Evolutionary conservation across 1,284 basidiomycete genomes (phyloP), one percentile per base, ranked within the genome.

Genomic region (Fistulina hepatica): DNA sequence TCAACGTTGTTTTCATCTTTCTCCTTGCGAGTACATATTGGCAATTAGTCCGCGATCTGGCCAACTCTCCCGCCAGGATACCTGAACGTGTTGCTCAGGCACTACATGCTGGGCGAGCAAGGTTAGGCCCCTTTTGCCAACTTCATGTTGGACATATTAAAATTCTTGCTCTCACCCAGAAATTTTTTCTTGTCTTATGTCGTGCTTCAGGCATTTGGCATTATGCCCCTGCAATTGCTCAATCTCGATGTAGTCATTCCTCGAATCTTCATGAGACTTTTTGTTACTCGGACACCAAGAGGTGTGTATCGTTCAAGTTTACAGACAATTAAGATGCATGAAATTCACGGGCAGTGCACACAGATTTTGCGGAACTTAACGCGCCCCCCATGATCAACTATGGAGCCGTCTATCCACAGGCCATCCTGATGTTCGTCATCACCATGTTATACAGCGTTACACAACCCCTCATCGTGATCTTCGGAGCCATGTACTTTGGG

Each of bases 161-260:
- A 16, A 22, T 15, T 47, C 28, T 54, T 50, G 44, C 52, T 61
- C 5, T 55, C 20, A 17, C 24, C 41, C 37, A 76, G 91, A 42
- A 84, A 93, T 56, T 97, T 97, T 64, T 95, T 95, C 67, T 63
- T 97, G 24, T 93, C 89, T 6, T 97, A 97, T 57, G 90, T 95
- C 22, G 84, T 97, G 48, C 71, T 97, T 9, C 90, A 95, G 71
- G 84, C 83, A 1, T 60, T 97, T 20, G 93, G 90, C 45, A 76
- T 97, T 47, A 93, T 97, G 81, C 95, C 94, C 3, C 59, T 97
- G 13, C 93, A 97, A 52, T 67, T 98, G 5, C 72, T 97, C 24
- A 94, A 93, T 52, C 62, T 94, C 8, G 90, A 89, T 1, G 76
- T 90, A 1, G 67, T 93, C 35, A 71, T 93, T 41, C 83, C 85